Evolutionary conservation across 2,329 filamentous ascomycete genomes (phyloP), one percentile per base, ranked within the genome.

Genomic region (Epichloe brachyelytri): DNA sequence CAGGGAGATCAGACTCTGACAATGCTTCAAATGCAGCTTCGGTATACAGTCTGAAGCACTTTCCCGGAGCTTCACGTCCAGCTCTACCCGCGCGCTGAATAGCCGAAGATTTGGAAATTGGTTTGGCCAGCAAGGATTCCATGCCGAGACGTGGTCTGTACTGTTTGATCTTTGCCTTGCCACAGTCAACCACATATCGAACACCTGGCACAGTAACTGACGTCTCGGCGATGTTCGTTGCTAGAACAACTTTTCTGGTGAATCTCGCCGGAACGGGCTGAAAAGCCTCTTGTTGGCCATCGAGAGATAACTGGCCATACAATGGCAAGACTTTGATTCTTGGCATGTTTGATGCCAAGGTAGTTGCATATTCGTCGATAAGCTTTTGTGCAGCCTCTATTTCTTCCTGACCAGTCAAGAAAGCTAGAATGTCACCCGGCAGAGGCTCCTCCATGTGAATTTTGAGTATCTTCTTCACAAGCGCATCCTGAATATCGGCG

Each of bases 191-290:
- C 10, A 98, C 91, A 59, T 86, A 93, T 4, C 88, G 81, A 6
- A 98, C 89, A 2, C 93, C 93, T 0, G 91, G 86, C 0, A 98
- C 90, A 0, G 93, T 98, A 53, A 98, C 86, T 1, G 93, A 97
- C 0, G 93, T 97, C 66, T 98, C 93, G n/a, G 93, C 93, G 60
- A 98, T 97, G 62, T 98, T 98, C 14, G 93, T 98, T 0, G 90
- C 85, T 0, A 98, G 72, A 0, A 98, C 89, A 12, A 97, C 77
- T 63, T 97, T 97, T 43, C 93, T 79, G 0, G 88, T 94, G 51
- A 76, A 78, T n/a, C 75, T 75, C 2, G 81, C 78, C 51, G 80
- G 80, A 20, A 86, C 77, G 1, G 86, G 85, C 50, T 83, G 74
- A 64, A 98, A 97, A 10, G 94, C 89, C 20, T 82, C 79, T 57